Conservation (phyloP, 768 basidiomycete species). For the Paxillus ammoniavirescens region DNA sequence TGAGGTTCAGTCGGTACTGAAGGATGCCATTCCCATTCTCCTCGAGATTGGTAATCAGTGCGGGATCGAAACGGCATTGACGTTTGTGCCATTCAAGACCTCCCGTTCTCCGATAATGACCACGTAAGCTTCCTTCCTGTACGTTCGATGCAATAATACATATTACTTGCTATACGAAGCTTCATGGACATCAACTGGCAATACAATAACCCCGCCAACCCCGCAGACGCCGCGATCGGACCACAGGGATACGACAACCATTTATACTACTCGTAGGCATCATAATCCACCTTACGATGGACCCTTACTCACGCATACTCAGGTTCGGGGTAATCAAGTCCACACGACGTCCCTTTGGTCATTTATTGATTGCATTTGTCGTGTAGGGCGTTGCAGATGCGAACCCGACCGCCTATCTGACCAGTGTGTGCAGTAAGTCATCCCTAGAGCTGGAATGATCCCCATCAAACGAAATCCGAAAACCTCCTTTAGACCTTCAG, state of each 20-base stretch:
- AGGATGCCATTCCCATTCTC: constrained; percentile 38
- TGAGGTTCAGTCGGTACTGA: constrained; percentile 33
- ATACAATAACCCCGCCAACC: constrained; percentile 64
- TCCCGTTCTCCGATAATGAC: constrained; percentile 32
- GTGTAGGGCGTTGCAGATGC: constrained; percentile 67
- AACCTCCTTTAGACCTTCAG: constrained; percentile 47
- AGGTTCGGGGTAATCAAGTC: constrained; percentile 55
- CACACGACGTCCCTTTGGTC: not conserved
- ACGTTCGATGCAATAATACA: not conserved
- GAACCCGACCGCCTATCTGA: constrained; percentile 63
- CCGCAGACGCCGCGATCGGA: constrained; percentile 63
- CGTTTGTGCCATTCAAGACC: constrained; percentile 16
- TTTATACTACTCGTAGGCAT: constrained; percentile 66
- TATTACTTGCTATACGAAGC: constrained; percentile 35
- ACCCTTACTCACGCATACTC: constrained; percentile 6
- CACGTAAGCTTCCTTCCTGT: constrained; percentile 29
- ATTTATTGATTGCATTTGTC: constrained; percentile 5
- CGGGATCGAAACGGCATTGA: constrained; percentile 24
- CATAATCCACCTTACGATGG: not conserved
- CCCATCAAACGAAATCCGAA: not conserved
- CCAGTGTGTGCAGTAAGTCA: constrained; percentile 64
- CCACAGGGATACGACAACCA: constrained; percentile 80
- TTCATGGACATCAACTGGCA: constrained; percentile 88
- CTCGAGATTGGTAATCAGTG: constrained; percentile 22
- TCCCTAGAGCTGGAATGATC: not conserved